A percentile compares a stretch with the other conserved stretches of the same genome.
These are phyloP conservation scores for Colletotrichum aenigma DNA, from an alignment of 2,329 filamentous ascomycete genomes.

Conservation along the genomic window DNA sequence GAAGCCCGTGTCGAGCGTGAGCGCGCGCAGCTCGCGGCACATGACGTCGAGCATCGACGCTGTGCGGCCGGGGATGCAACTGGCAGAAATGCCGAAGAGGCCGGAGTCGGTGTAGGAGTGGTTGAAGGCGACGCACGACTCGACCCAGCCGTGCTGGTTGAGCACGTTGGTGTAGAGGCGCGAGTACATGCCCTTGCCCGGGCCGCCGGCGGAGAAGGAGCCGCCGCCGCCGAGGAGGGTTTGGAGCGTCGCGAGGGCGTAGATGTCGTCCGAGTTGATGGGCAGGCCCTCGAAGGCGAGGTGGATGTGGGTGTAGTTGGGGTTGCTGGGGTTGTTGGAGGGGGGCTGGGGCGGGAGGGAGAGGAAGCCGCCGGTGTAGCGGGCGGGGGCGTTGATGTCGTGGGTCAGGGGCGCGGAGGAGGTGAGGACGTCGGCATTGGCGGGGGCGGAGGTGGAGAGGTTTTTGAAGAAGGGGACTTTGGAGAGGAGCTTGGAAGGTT, in stretches of 20 bases:
- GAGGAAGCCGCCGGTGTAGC: slow-evolving; percentile 94
- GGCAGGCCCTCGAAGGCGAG: slow-evolving; percentile 94
- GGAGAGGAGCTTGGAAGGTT: slow-evolving; percentile 73
- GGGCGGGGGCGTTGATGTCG: slow-evolving; percentile 69
- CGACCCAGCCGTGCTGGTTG: slow-evolving; percentile 97
- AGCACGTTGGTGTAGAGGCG: slow-evolving; percentile 96
- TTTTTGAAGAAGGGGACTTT: slow-evolving; percentile 91
- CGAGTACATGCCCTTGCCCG: slow-evolving; percentile 99
- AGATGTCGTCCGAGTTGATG: slow-evolving; percentile 90
- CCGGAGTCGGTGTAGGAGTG: slow-evolving; percentile 96
- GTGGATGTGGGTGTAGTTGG: slow-evolving; percentile 89
- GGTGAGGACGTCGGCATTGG: slow-evolving; percentile 59
- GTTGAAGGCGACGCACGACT: slow-evolving; percentile 95
- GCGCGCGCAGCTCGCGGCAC: slow-evolving; percentile 83
- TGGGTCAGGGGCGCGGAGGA: slow-evolving; percentile 40
- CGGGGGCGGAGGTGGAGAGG: slow-evolving; percentile 75
- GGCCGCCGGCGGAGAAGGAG: slow-evolving; percentile 94
- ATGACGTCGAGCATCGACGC: slow-evolving; percentile 91
- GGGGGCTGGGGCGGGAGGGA: slow-evolving; percentile 82
- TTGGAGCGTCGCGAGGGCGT: slow-evolving; percentile 92
- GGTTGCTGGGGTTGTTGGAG: slow-evolving; percentile 76
- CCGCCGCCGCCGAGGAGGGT: slow-evolving; percentile 95
- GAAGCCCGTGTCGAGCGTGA: slow-evolving; percentile 79
- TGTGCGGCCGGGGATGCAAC: slow-evolving; percentile 80
- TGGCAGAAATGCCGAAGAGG: slow-evolving; percentile 90